Base-by-base conservation (phyloP, 768 basidiomycete species). In the Pulveroboletus sp. region DNA sequence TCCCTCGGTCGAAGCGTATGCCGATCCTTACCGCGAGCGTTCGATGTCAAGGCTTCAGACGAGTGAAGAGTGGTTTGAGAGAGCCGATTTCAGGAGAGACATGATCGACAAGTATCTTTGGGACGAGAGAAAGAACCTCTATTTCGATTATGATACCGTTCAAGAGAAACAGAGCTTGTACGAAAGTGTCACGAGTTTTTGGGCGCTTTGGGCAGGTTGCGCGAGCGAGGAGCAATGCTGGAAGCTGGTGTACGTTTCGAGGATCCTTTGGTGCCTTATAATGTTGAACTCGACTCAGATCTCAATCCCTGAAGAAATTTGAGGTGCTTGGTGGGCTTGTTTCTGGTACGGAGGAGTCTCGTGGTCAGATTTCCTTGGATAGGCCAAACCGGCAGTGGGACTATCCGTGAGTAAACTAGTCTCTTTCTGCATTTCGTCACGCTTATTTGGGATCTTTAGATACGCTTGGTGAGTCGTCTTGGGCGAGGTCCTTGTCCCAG, bases 371-470 rank as follows among this genome's bases (percentile, higher is more conserved):
- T 50, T 95, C 94, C 14, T 75, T 99, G 46, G 93, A 96, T 61
- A 79, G 96, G 41, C 95, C 95, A 14, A 97, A 97, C 72, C 89
- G 95, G 55, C 95, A 99, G 64, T 99, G 95, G 96, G 95, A 94
- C 67, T 94, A 93, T 69, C 95, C 93, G 74, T 93, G 72, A 58
- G 89, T 83, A 30, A 8, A 38, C 17, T 47, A 43, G 55, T 45
- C 42, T 44, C 14, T 55, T 44, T 50, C n/a, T 36, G 11, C 16
- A n/a, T 40, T 44, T 23, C 26, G 35, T 26, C 16, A 9, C 7
- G 5, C 50, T 65, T 5, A 68, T 29, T 1, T 26, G 29, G 0
- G 17, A 45, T 49, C 30, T 39, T 26, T 56, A 85, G 84, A 58
- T 87, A 87, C 60, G 86, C 86, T 55, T 89, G 85, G 79, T 80